Base-by-base conservation (phyloP, 164 flowering plant species). In the Dillenia turbinata region DNA sequence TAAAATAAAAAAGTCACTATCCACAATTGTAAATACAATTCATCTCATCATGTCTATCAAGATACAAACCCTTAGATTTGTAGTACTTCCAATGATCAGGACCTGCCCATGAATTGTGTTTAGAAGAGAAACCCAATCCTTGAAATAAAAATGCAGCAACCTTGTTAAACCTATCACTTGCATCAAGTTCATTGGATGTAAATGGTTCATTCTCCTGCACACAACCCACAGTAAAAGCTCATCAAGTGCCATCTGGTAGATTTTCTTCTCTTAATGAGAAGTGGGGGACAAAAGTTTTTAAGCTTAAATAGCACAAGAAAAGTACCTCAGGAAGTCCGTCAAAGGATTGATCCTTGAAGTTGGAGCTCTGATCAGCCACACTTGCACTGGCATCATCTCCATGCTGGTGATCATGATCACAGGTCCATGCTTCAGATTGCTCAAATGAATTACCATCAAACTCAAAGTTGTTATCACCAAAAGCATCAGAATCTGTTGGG, bases 71-170 rank as follows among this genome's bases (percentile, higher is more conserved):
- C 80, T 85, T 85, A 55, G 73, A 62, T 69, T 88, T 95, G 57
- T 75, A 81, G 73, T 76, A 95, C 68, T 92, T 92, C 99, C 99
- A 95, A 69, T 95, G 99, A 68, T 90, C 94, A 59, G 99, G 99
- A 65, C 99, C 99, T 52, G 99, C 99, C 99, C 99, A 95, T 26
- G 92, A 85, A 85, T 95, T 95, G 59, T 75, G 84, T 60, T 80
- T 90, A 17, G 90, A 79, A 54, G 75, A 55, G 47, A 86, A 67
- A 49, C 96, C 97, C 73, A 90, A 65, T 56, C 82, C 83, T 44
- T 75, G 68, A 62, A 83, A 79, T 66, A 87, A 60, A 73, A 78
- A 84, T 40, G 54, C 81, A 60, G 83, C 88, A 68, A 85, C 80
- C 49, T 77, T 79, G 49, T 82, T 88, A 65, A 66, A 75, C 69